Evolutionary conservation across 1,284 basidiomycete genomes (phyloP).

Genomic region (Sporisorium iseilematis-ciliati): DNA sequence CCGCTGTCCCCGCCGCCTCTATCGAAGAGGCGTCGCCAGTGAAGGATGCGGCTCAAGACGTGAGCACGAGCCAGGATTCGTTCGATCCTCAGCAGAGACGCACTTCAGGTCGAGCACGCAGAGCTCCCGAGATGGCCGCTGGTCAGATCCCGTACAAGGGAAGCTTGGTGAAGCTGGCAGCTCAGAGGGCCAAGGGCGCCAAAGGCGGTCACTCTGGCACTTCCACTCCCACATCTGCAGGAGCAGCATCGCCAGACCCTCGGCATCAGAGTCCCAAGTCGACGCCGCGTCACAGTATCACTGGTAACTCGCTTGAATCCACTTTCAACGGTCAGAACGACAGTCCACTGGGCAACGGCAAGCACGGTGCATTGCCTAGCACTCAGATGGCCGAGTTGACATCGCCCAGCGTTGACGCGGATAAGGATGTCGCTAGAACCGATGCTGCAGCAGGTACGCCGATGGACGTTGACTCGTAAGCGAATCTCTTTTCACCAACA

Average conservation of each 20-base stretch:
- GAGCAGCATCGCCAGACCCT: constrained; percentile 38
- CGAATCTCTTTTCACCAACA: background rate
- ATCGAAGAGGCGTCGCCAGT: background rate
- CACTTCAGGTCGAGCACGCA: constrained; percentile 43
- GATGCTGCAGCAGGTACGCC: constrained; percentile 14
- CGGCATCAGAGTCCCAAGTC: constrained; percentile 32
- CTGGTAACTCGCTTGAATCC: background rate
- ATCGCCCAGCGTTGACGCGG: background rate
- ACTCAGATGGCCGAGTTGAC: background rate
- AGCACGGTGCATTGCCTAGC: background rate
- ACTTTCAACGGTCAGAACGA: background rate
- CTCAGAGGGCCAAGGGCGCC: constrained; percentile 45
- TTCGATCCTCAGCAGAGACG: constrained; percentile 34
- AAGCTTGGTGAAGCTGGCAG: constrained; percentile 48
- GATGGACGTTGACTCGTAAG: constrained; percentile 30
- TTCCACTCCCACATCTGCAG: constrained; percentile 28
- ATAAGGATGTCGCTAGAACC: constrained; percentile 10
- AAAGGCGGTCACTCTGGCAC: constrained; percentile 13
- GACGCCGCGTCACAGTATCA: background rate
- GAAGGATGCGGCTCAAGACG: constrained; percentile 2
- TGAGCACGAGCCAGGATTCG: constrained; percentile 1
- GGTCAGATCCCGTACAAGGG: constrained; percentile 54
- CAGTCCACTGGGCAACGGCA: constrained; percentile 12
- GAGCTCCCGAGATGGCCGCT: constrained; percentile 52
- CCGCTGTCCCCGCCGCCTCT: background rate